Base-by-base conservation (phyloP, 768 basidiomycete genomes). In the Amylocystis lapponica region DNA sequence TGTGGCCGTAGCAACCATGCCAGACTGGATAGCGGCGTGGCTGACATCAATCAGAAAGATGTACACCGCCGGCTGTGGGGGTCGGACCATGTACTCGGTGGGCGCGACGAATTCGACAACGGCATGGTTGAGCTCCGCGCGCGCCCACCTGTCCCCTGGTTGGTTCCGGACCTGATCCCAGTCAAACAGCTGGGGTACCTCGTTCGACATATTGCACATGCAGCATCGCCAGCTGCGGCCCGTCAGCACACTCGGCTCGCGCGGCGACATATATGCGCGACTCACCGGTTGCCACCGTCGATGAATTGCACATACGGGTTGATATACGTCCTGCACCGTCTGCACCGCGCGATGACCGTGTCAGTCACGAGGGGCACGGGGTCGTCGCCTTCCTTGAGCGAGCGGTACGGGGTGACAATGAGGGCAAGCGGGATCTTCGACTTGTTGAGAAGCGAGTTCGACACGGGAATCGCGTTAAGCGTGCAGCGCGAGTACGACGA, bases 61-160 rank as follows among this genome's bases (percentile, higher is more conserved):
- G 64, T 95, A 98, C 40, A 96, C 91, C 14, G 94, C 91, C 5
- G 96, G 92, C 63, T 98, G 96, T 40, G 96, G 96, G 5, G 96
- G 86, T 51, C 96, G 86, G 59, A 94, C 95, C 96, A 98, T 98
- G 66, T 99, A 99, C 67, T 99, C 96, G 0, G 93, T 95, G 5
- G 96, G 94, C 1, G 96, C 96, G 41, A 99, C 88, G 58, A 82
- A 99, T 63, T 99, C 96, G 39, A 99, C 90, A n/a, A 84, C 87
- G 27, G 84, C 79, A 60, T 89, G 81, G 56, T 96, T 98, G 40
- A 99, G 74, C 67, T 99, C 96, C 1, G 89, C 81, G 48, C 96
- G 82, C 21, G 78, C 69, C 94, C 96, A 99, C 43, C 96, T 71
- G 65, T 99, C 96, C 11, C 90, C 94, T 23, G 93, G 94, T 62